Conservation (phyloP, 73 alveolate genomes). For the Loxodes magnus region DNA sequence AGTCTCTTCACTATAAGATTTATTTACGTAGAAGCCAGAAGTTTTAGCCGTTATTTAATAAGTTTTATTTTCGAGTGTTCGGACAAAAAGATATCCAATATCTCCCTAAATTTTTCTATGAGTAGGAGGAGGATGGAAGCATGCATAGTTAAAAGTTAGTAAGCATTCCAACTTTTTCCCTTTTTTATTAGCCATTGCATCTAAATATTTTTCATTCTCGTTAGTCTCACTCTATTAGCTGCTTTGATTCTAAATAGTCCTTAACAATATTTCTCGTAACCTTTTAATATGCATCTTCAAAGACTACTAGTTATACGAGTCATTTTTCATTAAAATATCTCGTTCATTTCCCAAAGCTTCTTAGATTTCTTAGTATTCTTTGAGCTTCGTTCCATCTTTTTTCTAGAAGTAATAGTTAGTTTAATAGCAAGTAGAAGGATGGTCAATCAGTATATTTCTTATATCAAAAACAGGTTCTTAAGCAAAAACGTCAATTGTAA, state of each 20-base stretch:
- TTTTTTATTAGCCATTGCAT: conserved; percentile 22
- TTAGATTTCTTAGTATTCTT: conserved; percentile 39
- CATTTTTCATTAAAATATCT: conserved; percentile 22
- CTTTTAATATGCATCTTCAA: conserved; percentile 42
- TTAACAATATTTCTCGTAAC: conserved; percentile 30
- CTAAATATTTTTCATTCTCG: not conserved
- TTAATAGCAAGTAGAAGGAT: conserved; percentile 41
- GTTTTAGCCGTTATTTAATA: conserved; percentile 39
- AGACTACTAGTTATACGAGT: conserved; percentile 40
- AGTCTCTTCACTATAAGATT: too few species aligned
- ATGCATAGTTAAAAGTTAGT: conserved; percentile 22
- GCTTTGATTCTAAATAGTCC: conserved; percentile 12
- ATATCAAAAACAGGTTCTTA: too few species aligned
- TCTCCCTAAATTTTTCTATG: conserved; percentile 64
- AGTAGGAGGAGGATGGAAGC: conserved; percentile 74
- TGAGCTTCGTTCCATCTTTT: conserved; percentile 34
- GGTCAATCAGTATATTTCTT: too few species aligned
- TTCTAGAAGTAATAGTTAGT: conserved; percentile 44
- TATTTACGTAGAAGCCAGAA: conserved; percentile 55
- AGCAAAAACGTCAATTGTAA: too few species aligned
- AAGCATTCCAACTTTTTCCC: conserved; percentile 28
- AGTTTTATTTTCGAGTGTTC: conserved; percentile 48
- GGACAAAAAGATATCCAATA: conserved; percentile 48
- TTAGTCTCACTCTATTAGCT: not conserved
- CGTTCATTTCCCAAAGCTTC: conserved; percentile 19